Evolutionary conservation across 1,139 yeast genomes (phyloP), one percentile per base, ranked within the genome.

Genomic region (Taphrina flavorubra): DNA sequence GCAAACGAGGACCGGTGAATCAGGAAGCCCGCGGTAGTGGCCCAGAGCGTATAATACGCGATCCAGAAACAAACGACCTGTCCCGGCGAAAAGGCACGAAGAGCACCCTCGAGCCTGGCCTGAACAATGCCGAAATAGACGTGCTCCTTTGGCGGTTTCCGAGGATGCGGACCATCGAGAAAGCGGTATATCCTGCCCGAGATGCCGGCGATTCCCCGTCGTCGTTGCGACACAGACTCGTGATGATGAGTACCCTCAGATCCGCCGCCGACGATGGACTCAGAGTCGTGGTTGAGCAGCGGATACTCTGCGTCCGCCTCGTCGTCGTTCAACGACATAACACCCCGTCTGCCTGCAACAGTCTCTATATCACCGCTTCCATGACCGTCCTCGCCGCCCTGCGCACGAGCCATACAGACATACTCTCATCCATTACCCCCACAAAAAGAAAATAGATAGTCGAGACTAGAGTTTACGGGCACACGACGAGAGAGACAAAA

Each of bases 1-100:
- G 68, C 42, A 39, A 65, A 65, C n/a, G 68, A 65, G 18, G 68
- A 65, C 14, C 58, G 51, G 25, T 49, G 34, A 14, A 65, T 44
- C 25, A 65, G 57, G 6, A 37, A 25, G 2, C 42, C 39, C 25
- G 57, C 14, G 14, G 51, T 25, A 53, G 40, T 14, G 20, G 18
- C 20, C 68, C 68, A 65, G 36, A 49, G 8, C 7, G 37, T 14
- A 31, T 57, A 65, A 44, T 57, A 65, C 20, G 53, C 53, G 2
- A 36, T 18, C 53, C 53, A 49, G 53, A 49, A 10, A 3, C 18
- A 25, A 18, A 49, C 13, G 6, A 25, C 36, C 36, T 11, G 13
- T 7, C 53, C 36, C 11, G 53, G 36, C 31, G 53, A 20, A 11
- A 8, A 25, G n/a, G 18, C 20, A 8, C n/a, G 13, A 11, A 49